Evolutionary conservation across 2,329 filamentous ascomycete genomes (phyloP).

Genomic region (Nemania diffusa): DNA sequence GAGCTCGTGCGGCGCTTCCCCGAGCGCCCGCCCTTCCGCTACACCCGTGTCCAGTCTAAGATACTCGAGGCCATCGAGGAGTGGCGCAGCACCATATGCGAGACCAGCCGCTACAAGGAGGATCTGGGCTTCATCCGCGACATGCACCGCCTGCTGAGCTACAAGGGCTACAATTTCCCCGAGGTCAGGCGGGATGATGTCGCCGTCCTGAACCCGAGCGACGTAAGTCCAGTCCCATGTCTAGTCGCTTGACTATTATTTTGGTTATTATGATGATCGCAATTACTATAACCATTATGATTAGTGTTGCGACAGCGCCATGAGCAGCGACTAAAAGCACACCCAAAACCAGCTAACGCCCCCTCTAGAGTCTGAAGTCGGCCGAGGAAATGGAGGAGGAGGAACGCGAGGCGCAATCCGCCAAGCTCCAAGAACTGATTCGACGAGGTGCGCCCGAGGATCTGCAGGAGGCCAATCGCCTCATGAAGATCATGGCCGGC

Average conservation of each 20-base stretch:
- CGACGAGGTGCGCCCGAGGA: conserved; percentile 91
- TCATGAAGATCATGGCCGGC: conserved; percentile 99
- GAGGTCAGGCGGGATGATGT: conserved; percentile 93
- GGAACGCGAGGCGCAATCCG: conserved; percentile 91
- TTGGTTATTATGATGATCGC: too few relatives aligned
- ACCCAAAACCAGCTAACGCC: not conserved
- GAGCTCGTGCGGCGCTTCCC: conserved; percentile 96
- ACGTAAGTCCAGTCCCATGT: conserved; percentile 75
- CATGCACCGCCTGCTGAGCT: conserved; percentile 95
- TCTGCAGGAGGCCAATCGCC: conserved; percentile 92
- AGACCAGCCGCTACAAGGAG: conserved; percentile 97
- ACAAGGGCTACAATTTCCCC: conserved; percentile 97
- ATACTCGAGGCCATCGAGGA: conserved; percentile 98
- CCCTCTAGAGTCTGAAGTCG: conserved; percentile 83
- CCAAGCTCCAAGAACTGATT: conserved; percentile 98
- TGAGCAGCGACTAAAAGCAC: not conserved
- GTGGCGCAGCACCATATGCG: conserved; percentile 98
- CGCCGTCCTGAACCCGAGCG: conserved; percentile 94
- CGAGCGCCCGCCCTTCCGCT: conserved; percentile 86
- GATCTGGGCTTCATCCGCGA: conserved; percentile 95
- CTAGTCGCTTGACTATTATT: too few relatives aligned
- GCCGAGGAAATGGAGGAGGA: conserved; percentile 99
- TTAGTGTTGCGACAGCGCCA: too few relatives aligned
- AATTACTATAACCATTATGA: too few relatives aligned
- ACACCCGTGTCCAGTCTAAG: conserved; percentile 87